These are phyloP conservation scores for Lentithecium fluviatile DNA, from an alignment of 495 filamentous ascomycete genomes.

Conservation along the genomic window DNA sequence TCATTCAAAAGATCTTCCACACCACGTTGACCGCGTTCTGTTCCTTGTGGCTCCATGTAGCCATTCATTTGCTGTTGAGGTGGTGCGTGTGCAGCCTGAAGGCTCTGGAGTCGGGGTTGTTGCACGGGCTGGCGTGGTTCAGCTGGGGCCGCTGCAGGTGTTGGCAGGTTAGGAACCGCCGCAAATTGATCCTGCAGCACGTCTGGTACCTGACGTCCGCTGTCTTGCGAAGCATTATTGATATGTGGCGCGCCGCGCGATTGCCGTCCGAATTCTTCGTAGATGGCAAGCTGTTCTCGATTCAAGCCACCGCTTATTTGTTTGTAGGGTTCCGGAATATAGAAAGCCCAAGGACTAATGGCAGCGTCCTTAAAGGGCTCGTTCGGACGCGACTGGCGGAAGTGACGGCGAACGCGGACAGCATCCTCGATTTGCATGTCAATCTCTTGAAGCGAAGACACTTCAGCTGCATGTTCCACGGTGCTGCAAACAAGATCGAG, in stretches of 20 bases:
- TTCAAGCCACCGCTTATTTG: constrained; percentile 79
- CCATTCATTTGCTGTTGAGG: constrained; percentile 62
- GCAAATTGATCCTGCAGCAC: constrained; percentile 81
- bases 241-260: constrained; percentile 61
- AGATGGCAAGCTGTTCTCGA: constrained; percentile 88
- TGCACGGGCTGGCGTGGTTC: constrained; percentile 64
- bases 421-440: constrained; percentile 82
- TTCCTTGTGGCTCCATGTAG: constrained; percentile 55
- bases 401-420: constrained; percentile 69
- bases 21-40: constrained; percentile 55
- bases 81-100: constrained; percentile 37
- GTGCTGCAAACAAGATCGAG: constrained; percentile 87
- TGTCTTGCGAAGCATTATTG: constrained; percentile 59
- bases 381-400: constrained; percentile 66
- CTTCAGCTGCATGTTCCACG: constrained; percentile 91
- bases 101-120: constrained; percentile 47
- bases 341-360: constrained; percentile 79
- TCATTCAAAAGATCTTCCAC: constrained; percentile 70
- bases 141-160: constrained; percentile 76
- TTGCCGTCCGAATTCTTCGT: constrained; percentile 89
- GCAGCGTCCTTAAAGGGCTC: constrained; percentile 78
- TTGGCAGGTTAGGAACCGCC: constrained; percentile 71
- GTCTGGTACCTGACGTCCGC: constrained; percentile 62
- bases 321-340: constrained; percentile 87
- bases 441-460: constrained; percentile 88